Evolutionary conservation across 2,329 filamentous ascomycete species (phyloP), one percentile per base, ranked within the genome.

Genomic region (Ophiocordyceps polyrhachis-furcata): DNA sequence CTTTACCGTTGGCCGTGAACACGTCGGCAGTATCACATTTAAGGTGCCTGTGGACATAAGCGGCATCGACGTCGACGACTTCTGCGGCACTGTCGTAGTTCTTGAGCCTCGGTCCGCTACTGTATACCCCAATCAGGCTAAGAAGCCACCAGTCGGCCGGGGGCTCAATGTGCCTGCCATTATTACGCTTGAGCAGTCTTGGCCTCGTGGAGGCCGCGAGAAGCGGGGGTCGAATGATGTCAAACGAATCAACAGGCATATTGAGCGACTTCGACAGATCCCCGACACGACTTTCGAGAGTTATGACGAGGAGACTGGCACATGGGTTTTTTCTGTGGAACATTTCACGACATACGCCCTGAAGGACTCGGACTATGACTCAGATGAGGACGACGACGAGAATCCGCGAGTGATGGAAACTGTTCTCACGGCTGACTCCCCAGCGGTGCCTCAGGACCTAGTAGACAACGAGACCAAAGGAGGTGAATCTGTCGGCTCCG

Each of bases 331-430:
- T 66, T 78, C 70, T 11, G 91, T 98, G n/a, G 79, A 89, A 55
- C 91, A 98, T 61, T 98, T 93, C 61, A 96, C 89, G 1, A 94
- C 87, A 1, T 98, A 98, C 57, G 88, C 83, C 38, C 71, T 96
- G 45, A 82, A 89, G 50, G 85, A 45, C 38, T 75, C 79, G 44
- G 83, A 87, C 41, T 81, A 85, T 25, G 80, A 83, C 43, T 77
- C 75, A 8, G 71, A 80, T 42, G 25, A 69, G 9, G 76, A 53
- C 7, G 71, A 79, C 42, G 17, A 69, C 8, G 76, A 52, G 12
- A 49, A 46, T 49, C 55, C n/a, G 32, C 48, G 28, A 37, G 21
- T 25, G 38, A 47, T 45, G 21, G 28, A 19, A 9, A 47, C 67
- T 29, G 55, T 53, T 29, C 43, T 32, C 31, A 42, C 47, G 46